These are phyloP conservation scores for Kodamaea restingae DNA, from an alignment of 805 yeast species.

Conservation along the genomic window DNA sequence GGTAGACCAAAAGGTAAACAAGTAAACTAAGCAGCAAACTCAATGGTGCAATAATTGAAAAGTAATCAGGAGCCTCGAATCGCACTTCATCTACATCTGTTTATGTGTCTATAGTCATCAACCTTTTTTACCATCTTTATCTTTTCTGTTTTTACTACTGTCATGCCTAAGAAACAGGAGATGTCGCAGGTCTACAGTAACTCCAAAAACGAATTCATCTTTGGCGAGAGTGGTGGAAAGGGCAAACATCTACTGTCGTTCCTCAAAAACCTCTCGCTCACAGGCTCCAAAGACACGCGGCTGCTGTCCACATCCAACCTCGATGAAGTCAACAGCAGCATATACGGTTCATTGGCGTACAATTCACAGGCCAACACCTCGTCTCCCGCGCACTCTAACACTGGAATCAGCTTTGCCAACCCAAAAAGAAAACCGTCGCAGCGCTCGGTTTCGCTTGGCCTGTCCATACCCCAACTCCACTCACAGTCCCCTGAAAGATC, in stretches of 20 bases:
- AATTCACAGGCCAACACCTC: not conserved
- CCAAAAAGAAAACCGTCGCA: slow-evolving; percentile 14
- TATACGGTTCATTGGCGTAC: slow-evolving; percentile 36
- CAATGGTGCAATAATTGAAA: too few relatives aligned
- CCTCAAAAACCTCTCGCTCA: slow-evolving; percentile 41
- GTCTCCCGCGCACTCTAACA: not conserved
- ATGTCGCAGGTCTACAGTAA: slow-evolving; percentile 41
- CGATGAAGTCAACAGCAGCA: slow-evolving; percentile 32
- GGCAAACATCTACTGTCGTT: slow-evolving; percentile 56
- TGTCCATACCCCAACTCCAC: slow-evolving; percentile 11
- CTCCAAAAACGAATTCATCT: slow-evolving; percentile 53
- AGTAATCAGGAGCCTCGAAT: too few relatives aligned
- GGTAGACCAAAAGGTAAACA: too few relatives aligned
- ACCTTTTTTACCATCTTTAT: too few relatives aligned
- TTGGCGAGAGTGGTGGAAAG: slow-evolving; percentile 65
- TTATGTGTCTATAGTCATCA: too few relatives aligned
- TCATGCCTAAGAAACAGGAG: slow-evolving; percentile 42
- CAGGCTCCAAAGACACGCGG: slow-evolving; percentile 21
- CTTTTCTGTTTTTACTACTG: slow-evolving; percentile 1
- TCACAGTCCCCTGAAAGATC: slow-evolving; percentile 6
- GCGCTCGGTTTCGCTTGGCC: slow-evolving; percentile 20
- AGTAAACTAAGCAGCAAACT: too few relatives aligned
- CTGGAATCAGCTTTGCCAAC: slow-evolving; percentile 10
- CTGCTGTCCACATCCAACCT: slow-evolving; percentile 9
- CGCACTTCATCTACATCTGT: too few relatives aligned